Evolutionary conservation across 345 rosid species (phyloP), one percentile per base, ranked within the genome.

Genomic region (Euphorbia tirucalli): DNA sequence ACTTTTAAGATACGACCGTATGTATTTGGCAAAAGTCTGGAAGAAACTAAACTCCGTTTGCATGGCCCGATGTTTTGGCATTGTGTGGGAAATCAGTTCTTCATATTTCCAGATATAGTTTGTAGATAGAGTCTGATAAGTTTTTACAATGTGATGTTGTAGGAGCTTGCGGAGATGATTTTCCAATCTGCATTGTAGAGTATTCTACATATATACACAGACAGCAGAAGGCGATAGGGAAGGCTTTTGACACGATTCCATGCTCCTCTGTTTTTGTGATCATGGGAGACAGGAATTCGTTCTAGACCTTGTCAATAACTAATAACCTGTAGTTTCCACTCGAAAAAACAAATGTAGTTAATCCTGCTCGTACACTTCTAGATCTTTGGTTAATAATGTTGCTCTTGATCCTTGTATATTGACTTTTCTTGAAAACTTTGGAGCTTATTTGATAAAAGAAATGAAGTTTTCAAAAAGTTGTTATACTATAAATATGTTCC

Each of bases 121-220:
- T 35, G 39, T 35, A 7, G 3, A 35, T 35, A n/a, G 44, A 46
- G 52, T 46, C 19, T 46, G 52, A 46, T 46, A 46, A 4, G 24
- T 52, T 18, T n/a, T n/a, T 52, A 5, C 58, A 1, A 7, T 69
- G 21, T 75, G 59, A 65, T 72, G 44, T 65, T 83, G 85, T 86
- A 92, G 97, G 98, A 94, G 74, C 93, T 92, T 11, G 97, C 97
- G 19, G 97, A 95, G 89, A 90, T 95, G 97, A 82, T 95, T 39
- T 90, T 95, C 82, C 93, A 90, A 52, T 88, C 88, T 65, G 88
- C 87, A n/a, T 48, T 87, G 37, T 87, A 79, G 75, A 58, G 27
- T n/a, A 14, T 3, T 37, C 56, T 30, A 24, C 4, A 28, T 14
- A 7, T 2, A 35, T 3, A 35, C 39, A 35, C 7, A 35, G 39